Evolutionary conservation across 352 stramenopile genomes (phyloP), one percentile per base, ranked within the genome.

Genomic region (Phytophthora constricta): DNA sequence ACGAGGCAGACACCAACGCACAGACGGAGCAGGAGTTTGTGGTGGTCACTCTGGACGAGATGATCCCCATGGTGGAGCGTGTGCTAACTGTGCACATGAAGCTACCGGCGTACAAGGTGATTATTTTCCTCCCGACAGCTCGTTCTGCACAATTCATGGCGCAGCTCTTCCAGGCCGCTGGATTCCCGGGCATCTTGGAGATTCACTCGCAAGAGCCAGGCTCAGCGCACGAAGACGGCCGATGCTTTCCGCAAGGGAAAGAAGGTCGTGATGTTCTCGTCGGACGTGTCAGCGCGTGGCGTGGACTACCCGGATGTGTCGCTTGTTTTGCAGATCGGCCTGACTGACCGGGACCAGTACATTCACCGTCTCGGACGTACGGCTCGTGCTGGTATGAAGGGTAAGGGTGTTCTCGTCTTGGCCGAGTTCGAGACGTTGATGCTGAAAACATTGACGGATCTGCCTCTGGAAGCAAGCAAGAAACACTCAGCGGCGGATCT

Each of bases 171-270:
- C 79, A 82, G 25, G 74, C 71, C 9, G 80, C 82, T 26, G 82
- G 82, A 2, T 92, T 87, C 53, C 73, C 77, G 27, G 76, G 79
- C 33, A 87, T 98, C 22, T 79, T 98, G 2, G 95, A 99, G 71
- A 98, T 99, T 48, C 97, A 99, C 81, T 98, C 83, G 92, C 51
- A 99, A 99, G 86, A 96, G 85, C 55, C 97, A 99, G 73, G 70
- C 77, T 0, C 70, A 88, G 57, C 89, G 97, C 47, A 97, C 84
- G 31, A 96, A 95, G 70, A 87, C 89, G 26, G 87, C 87, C 14
- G 79, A 98, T 20, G 67, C 86, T 10, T 99, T 99, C 81, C 91
- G 93, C 54, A 85, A 82, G 49, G 79, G 76, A n/a, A 82, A 85
- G 22, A 91, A 90, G 49, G 86, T 93, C 11, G 82, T 98, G 23